These are phyloP conservation scores for Fragilariopsis cylindrus DNA, from an alignment of 108 stramenopile genomes.

Conservation along the genomic window DNA sequence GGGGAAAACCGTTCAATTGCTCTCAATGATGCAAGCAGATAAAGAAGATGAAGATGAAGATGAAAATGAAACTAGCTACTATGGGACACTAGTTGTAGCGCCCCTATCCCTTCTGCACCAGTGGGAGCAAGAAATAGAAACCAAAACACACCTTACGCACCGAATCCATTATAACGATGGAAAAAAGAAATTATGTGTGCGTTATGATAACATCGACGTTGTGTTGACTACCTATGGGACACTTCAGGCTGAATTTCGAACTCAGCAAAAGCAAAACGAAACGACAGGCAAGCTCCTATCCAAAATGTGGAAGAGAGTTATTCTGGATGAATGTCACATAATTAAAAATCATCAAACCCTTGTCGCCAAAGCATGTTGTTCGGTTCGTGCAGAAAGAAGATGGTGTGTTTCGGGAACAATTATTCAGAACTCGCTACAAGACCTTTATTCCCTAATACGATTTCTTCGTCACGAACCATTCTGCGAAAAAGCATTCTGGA, in stretches of 20 bases:
- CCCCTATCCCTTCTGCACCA: conserved; percentile 77
- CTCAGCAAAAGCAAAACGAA: neutral
- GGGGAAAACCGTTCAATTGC: conserved; percentile 81
- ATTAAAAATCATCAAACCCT: conserved; percentile 76
- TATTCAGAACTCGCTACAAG: conserved; percentile 80
- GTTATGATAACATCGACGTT: conserved; percentile 59
- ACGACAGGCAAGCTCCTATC: neutral
- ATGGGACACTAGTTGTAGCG: conserved; percentile 70
- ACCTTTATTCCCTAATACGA: conserved; percentile 75
- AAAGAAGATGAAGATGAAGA: conserved; percentile 20
- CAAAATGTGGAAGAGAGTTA: conserved; percentile 63
- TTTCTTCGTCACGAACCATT: conserved; percentile 86
- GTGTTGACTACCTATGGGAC: conserved; percentile 79
- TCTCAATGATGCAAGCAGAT: conserved; percentile 54
- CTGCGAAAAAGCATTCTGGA: conserved; percentile 77
- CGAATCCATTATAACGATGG: conserved; percentile 63
- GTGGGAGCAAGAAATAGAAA: conserved; percentile 83
- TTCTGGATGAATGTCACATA: conserved; percentile 82
- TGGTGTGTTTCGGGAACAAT: conserved; percentile 89
- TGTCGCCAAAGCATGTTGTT: conserved; percentile 71
- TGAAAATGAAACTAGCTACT: conserved; percentile 27
- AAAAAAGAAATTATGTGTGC: conserved; percentile 7
- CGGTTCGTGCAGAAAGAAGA: conserved; percentile 57
- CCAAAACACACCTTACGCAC: conserved; percentile 69
- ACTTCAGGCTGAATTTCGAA: conserved; percentile 24